Base-by-base conservation (phyloP, 257 asterid species). In the Verbascum thapsus region DNA sequence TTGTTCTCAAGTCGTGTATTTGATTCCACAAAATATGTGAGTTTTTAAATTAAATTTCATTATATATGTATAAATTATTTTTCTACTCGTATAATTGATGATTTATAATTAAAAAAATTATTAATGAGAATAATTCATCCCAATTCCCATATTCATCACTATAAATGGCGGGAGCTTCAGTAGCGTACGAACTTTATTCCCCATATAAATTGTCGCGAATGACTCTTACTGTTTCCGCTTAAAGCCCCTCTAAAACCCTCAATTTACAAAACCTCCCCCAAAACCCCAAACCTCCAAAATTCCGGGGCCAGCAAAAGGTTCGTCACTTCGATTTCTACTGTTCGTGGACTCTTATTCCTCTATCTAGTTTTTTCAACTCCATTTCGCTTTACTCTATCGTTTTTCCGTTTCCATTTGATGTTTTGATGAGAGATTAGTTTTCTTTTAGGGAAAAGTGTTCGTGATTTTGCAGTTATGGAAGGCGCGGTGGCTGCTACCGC, bases 401-500 rank as follows among this genome's bases (percentile, higher is more conserved):
- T 10, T 52, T 45, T 39, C 18, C 32, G 8, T 45, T 57, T 23
- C 2, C 32, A 5, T 41, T 70, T 50, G 83, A 78, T n/a, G 83
- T 71, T 71, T 78, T 54, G 42, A 67, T 61, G 77, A 66, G 48
- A 61, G 72, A 52, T 68, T 83, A 79, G 78, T 78, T 68, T 82
- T 71, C 10, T n/a, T 61, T 47, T 12, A 13, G 2, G 23, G 48
- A 3, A 5, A 16, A 35, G 53, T 56, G 72, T 18, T 63, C 34
- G 39, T 39, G n/a, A 18, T 58, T 67, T 58, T 53, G 57, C 64
- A 34, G 57, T 49, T 45, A 85, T 91, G 98, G 98, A 85, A 70
- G 82, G 84, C 71, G 73, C 86, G 69, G 83, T 91, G 50, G 83
- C 82, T 51, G 90, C 78, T 64, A 74, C 80, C 64, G 74, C 83